phyloP scores from a whole-genome alignment of 805 yeast genomes.

The Candida ipomoeae region DNA sequence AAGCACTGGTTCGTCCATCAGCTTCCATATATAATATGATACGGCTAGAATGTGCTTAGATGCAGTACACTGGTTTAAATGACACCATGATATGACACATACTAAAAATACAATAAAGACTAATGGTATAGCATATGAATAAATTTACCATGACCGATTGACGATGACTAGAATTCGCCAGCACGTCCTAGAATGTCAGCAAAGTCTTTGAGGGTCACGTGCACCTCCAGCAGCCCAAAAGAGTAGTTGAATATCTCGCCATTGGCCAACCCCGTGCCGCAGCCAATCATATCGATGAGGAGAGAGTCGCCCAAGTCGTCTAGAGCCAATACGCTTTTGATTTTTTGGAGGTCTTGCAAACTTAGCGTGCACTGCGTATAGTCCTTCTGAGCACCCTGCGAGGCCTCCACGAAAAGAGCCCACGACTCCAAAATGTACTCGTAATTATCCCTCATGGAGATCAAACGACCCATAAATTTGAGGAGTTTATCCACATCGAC shows the following conservation, averaged over 20 bases:
- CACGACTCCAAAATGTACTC: constrained; percentile 28
- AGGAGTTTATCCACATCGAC: constrained; percentile 40
- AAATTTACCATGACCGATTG: neutral
- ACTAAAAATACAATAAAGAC: no score
- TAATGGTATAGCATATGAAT: no score
- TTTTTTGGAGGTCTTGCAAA: constrained; percentile 22
- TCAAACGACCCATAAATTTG: constrained; percentile 22
- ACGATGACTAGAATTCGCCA: constrained; percentile 29
- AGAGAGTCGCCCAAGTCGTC: constrained; percentile 31
- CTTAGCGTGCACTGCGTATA: constrained; percentile 4
- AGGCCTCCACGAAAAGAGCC: constrained; percentile 29
- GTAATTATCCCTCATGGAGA: constrained; percentile 32
- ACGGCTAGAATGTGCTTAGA: no score
- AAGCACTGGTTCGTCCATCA: no score
- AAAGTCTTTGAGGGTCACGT: constrained; percentile 36
- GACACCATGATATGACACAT: no score
- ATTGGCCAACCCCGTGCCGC: constrained; percentile 25
- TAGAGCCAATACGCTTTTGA: constrained; percentile 28
- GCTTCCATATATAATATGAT: no score
- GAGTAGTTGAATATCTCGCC: constrained; percentile 31
- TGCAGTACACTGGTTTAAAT: no score
- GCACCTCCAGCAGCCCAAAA: constrained; percentile 24
- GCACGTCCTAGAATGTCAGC: constrained; percentile 39
- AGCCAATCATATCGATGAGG: constrained; percentile 41
- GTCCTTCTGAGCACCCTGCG: constrained; percentile 21